Percentiles rank a stretch among this genome's conserved stretches.
Evolutionary conservation across 73 alveolate species (phyloP).

Genomic region (Stentor roeselii): DNA sequence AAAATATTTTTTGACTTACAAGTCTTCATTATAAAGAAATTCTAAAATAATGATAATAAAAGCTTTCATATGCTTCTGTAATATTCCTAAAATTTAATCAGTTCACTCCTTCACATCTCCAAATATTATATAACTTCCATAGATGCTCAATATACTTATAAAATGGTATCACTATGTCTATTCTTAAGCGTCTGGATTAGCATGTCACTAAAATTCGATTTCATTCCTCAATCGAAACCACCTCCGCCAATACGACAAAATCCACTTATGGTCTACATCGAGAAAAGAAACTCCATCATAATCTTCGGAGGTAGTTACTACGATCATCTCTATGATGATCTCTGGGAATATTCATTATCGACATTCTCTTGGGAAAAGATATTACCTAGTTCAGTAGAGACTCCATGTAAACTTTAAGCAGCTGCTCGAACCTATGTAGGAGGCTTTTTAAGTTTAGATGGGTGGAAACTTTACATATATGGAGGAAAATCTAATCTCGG

Average conservation of each 20-base stretch:
- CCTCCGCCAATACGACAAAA: background rate
- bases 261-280: background rate
- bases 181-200: too few species aligned
- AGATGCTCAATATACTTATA: too few species aligned
- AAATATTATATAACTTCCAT: too few species aligned
- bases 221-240: background rate
- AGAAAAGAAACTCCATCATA: background rate
- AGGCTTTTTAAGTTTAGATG: background rate
- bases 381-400: background rate
- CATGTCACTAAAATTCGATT: too few species aligned
- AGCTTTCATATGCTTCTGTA: too few species aligned
- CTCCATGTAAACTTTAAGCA: background rate
- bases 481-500: constrained; percentile 16
- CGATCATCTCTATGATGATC: background rate
- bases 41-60: too few species aligned
- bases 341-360: background rate
- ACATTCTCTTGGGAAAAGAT: background rate
- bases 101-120: too few species aligned
- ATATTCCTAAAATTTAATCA: too few species aligned
- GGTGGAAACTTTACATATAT: background rate
- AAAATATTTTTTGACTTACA: too few species aligned
- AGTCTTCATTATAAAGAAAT: too few species aligned
- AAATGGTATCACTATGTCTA: too few species aligned
- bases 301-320: background rate
- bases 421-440: background rate